Percentiles rank a stretch among this genome's conserved stretches.
phyloP scores from a whole-genome alignment of 345 rosid species.

The Corymbia maculata region DNA sequence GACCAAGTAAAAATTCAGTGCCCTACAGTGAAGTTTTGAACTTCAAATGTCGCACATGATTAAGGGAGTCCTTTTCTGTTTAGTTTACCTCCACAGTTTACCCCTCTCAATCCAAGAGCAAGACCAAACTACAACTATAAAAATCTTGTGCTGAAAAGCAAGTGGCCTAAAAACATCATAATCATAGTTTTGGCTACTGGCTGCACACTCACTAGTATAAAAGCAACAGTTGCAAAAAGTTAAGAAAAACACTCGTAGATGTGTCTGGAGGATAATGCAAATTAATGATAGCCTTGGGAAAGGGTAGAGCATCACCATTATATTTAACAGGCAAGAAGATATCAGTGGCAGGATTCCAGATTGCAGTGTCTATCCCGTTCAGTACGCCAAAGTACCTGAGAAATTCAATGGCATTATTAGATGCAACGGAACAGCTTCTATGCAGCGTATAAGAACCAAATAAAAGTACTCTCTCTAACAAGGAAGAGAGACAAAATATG shows the following conservation, averaged over 20 bases:
- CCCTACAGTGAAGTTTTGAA: background rate
- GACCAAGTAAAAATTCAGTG: background rate
- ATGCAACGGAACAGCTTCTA: background rate
- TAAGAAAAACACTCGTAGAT: background rate
- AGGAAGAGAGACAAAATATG: background rate
- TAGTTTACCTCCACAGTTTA: background rate
- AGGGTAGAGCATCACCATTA: slow-evolving; percentile 14
- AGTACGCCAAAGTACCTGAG: slow-evolving; percentile 44
- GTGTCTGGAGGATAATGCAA: background rate
- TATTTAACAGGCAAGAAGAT: slow-evolving; percentile 39
- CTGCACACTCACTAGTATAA: background rate
- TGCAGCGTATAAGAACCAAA: background rate
- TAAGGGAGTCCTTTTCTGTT: background rate
- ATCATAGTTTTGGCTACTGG: background rate
- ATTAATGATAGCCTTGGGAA: background rate
- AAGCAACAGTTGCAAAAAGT: background rate
- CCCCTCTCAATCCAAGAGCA: background rate
- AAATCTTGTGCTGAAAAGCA: background rate
- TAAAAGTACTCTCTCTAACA: background rate
- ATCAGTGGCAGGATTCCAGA: slow-evolving; percentile 50
- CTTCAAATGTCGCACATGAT: background rate
- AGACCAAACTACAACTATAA: background rate
- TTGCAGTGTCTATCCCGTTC: slow-evolving; percentile 39
- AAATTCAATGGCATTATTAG: background rate
- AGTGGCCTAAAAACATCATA: background rate